Percentiles rank a stretch among this genome's conserved stretches.
Conservation (phyloP, 2,329 filamentous ascomycete species). For the Moelleriella libera region DNA sequence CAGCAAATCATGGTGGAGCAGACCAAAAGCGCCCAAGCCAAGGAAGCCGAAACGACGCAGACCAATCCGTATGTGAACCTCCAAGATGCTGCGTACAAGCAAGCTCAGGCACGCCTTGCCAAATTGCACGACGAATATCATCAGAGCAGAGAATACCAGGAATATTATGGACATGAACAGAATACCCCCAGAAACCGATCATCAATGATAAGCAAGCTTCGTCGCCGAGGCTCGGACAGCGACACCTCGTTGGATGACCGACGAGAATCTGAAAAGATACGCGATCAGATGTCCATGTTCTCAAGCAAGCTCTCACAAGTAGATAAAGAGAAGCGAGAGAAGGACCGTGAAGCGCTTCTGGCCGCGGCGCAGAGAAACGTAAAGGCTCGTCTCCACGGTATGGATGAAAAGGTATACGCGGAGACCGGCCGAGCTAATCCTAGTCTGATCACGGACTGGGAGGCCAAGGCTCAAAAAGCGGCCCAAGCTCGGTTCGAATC, state of each 20-base stretch:
- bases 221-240: conserved; percentile 48
- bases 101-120: conserved; percentile 70
- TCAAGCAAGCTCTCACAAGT: conserved; percentile 52
- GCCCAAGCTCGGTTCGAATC: conserved; percentile 50
- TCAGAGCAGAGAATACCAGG: conserved; percentile 49
- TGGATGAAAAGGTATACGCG: conserved; percentile 68
- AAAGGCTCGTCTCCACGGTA: conserved; percentile 58
- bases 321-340: conserved; percentile 58
- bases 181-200: conserved; percentile 25
- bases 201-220: conserved; percentile 38
- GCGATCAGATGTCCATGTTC: conserved; percentile 67
- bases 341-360: conserved; percentile 62
- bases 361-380: conserved; percentile 77
- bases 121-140: conserved; percentile 62
- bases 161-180: conserved; percentile 55
- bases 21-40: conserved; percentile 24
- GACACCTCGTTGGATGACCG: conserved; percentile 53
- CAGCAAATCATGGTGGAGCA: conserved; percentile 49
- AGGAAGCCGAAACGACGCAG: conserved; percentile 20
- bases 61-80: conserved; percentile 48
- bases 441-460: conserved; percentile 61
- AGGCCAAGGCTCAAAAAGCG: conserved; percentile 56
- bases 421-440: conserved; percentile 63
- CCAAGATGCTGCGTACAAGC: conserved; percentile 75
- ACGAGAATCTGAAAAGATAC: conserved; percentile 56